These are phyloP conservation scores for Spiromastix sp. DNA, from an alignment of 2,329 filamentous ascomycete species.

Conservation along the genomic window DNA sequence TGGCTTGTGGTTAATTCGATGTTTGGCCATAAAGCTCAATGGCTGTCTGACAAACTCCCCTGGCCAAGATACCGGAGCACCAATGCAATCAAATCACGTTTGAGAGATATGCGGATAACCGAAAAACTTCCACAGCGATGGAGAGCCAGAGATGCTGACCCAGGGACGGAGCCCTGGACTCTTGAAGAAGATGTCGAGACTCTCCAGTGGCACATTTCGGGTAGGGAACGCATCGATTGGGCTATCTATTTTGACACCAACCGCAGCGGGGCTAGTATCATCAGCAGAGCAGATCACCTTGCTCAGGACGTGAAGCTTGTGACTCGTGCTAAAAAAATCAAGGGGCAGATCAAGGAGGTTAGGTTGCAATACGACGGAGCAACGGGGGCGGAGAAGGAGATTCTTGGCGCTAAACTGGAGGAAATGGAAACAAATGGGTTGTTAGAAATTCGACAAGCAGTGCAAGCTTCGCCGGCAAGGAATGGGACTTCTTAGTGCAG, in stretches of 20 bases:
- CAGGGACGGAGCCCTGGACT: slow-evolving; percentile 7
- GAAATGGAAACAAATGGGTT: background rate
- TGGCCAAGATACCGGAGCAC: slow-evolving; percentile 3
- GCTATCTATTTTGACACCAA: slow-evolving; percentile 10
- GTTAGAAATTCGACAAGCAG: background rate
- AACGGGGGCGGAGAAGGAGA: background rate
- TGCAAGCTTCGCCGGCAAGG: background rate
- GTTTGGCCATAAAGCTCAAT: slow-evolving; percentile 6
- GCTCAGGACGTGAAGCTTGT: slow-evolving; percentile 8
- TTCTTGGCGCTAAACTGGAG: background rate
- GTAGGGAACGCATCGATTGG: slow-evolving; percentile 8
- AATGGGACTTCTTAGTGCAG: background rate
- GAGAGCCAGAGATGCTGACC: slow-evolving; percentile 6
- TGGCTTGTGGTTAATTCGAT: slow-evolving; percentile 12
- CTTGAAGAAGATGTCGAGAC: slow-evolving; percentile 13
- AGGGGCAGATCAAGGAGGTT: slow-evolving; percentile 4
- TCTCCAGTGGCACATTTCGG: slow-evolving; percentile 12
- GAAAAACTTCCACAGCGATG: slow-evolving; percentile 8
- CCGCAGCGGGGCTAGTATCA: slow-evolving; percentile 10
- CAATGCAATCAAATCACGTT: slow-evolving; percentile 8
- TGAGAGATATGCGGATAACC: slow-evolving; percentile 9
- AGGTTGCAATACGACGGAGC: slow-evolving; percentile 4
- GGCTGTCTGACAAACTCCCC: slow-evolving; percentile 11
- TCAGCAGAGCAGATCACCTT: slow-evolving; percentile 9
- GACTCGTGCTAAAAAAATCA: slow-evolving; percentile 3